Conservation (phyloP, 192 early-diverging fungal genomes). For the Haplosporangium gracile region DNA sequence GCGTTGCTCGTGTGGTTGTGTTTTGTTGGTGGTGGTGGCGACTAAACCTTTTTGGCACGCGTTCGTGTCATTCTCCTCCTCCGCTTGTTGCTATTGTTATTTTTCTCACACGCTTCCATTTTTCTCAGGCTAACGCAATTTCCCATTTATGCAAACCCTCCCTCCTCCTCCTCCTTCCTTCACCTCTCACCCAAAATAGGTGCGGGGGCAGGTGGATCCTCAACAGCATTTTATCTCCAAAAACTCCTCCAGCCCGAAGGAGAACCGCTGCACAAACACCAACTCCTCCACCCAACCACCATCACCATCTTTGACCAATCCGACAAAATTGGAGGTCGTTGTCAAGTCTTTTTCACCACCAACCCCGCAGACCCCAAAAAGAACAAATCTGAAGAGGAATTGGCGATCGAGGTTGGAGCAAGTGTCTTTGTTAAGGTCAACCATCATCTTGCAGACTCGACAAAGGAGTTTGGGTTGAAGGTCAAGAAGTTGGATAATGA, state of each 20-base stretch:
- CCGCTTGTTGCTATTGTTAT: not conserved
- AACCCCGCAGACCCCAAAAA: conserved; percentile 30
- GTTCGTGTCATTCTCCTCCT: not conserved
- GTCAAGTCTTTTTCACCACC: conserved; percentile 33
- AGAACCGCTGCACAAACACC: conserved; percentile 13
- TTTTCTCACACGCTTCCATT: not conserved
- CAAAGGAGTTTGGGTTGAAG: conserved; percentile 64
- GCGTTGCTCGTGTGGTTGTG: not conserved
- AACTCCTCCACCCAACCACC: conserved; percentile 37
- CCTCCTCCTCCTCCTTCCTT: not conserved
- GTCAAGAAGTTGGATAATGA: conserved; percentile 49
- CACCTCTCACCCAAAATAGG: conserved; percentile 38
- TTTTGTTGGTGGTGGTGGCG: not conserved
- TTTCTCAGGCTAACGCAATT: not conserved
- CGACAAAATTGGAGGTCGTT: conserved; percentile 68
- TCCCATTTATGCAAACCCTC: not conserved
- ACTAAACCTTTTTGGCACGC: not conserved
- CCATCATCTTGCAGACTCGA: conserved; percentile 64
- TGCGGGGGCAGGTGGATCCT: conserved; percentile 66
- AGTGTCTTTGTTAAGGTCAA: conserved; percentile 75
- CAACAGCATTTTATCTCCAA: conserved; percentile 63
- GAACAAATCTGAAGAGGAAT: conserved; percentile 9
- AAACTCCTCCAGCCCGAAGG: conserved; percentile 19
- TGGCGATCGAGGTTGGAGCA: conserved; percentile 69
- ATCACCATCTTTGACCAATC: conserved; percentile 70